These are phyloP conservation scores for Emericellopsis terricola DNA, from an alignment of 495 filamentous ascomycete species.

Conservation along the genomic window DNA sequence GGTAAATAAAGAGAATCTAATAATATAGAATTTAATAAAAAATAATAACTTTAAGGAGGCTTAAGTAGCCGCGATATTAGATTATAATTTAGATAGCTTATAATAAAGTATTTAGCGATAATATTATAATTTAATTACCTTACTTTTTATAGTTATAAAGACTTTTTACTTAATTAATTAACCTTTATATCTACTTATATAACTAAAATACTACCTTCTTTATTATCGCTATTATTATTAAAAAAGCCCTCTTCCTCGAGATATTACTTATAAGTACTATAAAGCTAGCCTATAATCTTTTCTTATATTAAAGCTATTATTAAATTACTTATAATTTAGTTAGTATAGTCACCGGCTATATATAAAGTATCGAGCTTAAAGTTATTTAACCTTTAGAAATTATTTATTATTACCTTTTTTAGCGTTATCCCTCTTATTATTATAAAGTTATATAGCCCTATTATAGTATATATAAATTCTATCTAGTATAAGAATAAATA, in stretches of 20 bases:
- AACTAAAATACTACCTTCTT: not conserved
- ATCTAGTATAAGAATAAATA: not conserved
- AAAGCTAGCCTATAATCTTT: not conserved
- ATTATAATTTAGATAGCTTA: not conserved
- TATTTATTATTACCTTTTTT: not conserved
- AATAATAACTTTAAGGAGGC: not conserved
- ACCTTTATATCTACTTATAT: not conserved
- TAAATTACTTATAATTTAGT: not conserved
- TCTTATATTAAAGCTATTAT: not conserved
- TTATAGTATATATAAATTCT: constrained; percentile 1
- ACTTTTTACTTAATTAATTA: not conserved
- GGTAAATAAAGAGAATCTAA: constrained; percentile 1
- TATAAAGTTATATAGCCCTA: not conserved
- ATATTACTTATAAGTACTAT: not conserved
- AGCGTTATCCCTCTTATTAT: not conserved
- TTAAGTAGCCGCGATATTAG: not conserved
- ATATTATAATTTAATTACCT: not conserved
- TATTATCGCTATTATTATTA: not conserved
- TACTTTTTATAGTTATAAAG: not conserved
- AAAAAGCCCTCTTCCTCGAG: not conserved
- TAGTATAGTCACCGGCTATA: not conserved
- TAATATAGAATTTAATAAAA: constrained; percentile 3
- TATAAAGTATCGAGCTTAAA: no score
- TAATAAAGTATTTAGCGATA: no score
- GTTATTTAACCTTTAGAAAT: not conserved